Percentiles rank a stretch among this genome's conserved stretches.
phyloP scores from a whole-genome alignment of 495 filamentous ascomycete species.

The Durotheca rogersii region DNA sequence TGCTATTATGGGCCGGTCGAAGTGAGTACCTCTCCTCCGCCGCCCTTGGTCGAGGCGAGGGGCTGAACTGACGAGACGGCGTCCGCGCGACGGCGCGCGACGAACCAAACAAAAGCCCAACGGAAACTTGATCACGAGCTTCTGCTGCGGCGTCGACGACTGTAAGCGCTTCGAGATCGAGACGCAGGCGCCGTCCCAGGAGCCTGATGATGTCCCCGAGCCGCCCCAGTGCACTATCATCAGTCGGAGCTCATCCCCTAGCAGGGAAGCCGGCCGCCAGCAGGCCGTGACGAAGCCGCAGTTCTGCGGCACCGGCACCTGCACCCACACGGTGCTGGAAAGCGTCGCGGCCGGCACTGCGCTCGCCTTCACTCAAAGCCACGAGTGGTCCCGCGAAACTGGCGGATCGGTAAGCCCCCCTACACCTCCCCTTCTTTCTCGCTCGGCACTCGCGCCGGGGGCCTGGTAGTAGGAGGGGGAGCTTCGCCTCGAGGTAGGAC shows the following conservation, averaged over 20 bases:
- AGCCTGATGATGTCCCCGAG: constrained; percentile 1
- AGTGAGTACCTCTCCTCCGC: too few relatives aligned
- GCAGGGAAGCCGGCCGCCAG: constrained; percentile 10
- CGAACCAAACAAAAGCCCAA: too few relatives aligned
- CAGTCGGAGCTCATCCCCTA: constrained; percentile 4
- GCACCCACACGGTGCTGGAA: constrained; percentile 19
- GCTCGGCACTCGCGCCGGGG: too few relatives aligned
- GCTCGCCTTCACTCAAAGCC: too few relatives aligned
- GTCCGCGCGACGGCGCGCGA: too few relatives aligned
- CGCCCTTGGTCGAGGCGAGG: too few relatives aligned
- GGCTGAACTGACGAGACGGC: not conserved
- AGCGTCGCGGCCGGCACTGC: constrained; percentile 20
- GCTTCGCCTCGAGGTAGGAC: too few relatives aligned
- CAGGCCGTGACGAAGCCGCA: constrained; percentile 22
- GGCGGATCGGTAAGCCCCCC: too few relatives aligned
- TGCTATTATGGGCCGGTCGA: constrained; percentile 19
- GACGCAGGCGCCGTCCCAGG: not conserved
- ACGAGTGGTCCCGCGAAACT: too few relatives aligned
- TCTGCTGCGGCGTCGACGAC: constrained; percentile 23
- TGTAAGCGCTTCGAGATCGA: constrained; percentile 21
- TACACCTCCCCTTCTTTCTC: too few relatives aligned
- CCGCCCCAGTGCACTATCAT: constrained; percentile 15
- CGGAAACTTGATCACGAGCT: constrained; percentile 23
- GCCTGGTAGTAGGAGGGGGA: too few relatives aligned
- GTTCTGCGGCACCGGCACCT: constrained; percentile 21